A percentile compares a stretch with the other conserved stretches of the same genome.
phyloP scores from a whole-genome alignment of 495 filamentous ascomycete genomes.

The Astrothelium subdiscretum region DNA sequence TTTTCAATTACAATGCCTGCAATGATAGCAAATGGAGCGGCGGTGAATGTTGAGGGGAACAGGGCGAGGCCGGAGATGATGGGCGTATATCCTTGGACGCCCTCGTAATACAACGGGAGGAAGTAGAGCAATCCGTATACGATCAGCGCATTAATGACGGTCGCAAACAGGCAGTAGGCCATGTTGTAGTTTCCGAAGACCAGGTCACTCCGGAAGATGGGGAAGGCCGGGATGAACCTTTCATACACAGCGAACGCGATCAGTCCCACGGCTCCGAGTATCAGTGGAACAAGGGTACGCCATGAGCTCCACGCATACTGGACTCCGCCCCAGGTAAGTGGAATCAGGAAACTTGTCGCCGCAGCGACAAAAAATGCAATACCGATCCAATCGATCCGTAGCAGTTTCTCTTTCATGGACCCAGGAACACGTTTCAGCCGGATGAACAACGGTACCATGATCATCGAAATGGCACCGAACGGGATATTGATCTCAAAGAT shows the following conservation, averaged over 20 bases:
- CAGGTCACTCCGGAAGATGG: background rate
- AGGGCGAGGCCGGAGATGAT: too few species aligned
- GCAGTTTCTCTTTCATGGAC: constrained; percentile 19
- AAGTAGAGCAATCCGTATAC: background rate
- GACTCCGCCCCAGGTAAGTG: constrained; percentile 44
- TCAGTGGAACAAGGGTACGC: constrained; percentile 34
- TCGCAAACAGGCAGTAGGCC: background rate
- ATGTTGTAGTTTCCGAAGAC: background rate
- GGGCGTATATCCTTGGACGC: too few species aligned
- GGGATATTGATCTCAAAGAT: constrained; percentile 46
- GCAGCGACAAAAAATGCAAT: constrained; percentile 35
- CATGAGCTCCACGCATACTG: constrained; percentile 39
- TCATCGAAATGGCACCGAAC: constrained; percentile 36
- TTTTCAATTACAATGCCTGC: too few species aligned
- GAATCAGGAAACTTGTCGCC: constrained; percentile 39
- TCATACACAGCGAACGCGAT: constrained; percentile 5
- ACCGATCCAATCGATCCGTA: constrained; percentile 32
- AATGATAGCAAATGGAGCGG: too few species aligned
- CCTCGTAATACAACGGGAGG: too few species aligned
- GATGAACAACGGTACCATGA: constrained; percentile 40
- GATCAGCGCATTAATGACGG: background rate
- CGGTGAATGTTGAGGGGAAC: too few species aligned
- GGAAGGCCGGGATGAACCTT: constrained; percentile 9
- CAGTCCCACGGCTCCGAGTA: constrained; percentile 11
- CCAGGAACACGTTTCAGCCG: constrained; percentile 31